phyloP scores from a whole-genome alignment of 1,139 yeast genomes.

The Hansenula lynferdii region DNA sequence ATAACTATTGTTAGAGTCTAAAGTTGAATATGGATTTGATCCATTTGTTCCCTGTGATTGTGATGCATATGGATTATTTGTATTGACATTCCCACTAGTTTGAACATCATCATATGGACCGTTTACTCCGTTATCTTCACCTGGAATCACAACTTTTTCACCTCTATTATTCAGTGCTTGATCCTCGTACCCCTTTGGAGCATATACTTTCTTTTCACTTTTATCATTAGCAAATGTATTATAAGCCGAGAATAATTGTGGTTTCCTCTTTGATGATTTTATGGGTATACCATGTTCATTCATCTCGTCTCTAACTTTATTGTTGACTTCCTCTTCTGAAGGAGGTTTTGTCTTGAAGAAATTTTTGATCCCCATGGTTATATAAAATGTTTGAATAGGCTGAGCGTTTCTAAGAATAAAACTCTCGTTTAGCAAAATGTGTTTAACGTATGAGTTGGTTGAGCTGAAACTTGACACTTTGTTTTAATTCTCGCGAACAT shows the following conservation, averaged over 20 bases:
- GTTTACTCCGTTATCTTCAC: background rate
- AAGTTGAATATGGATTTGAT: background rate
- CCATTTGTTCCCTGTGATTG: too few relatives aligned
- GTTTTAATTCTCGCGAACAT: too few relatives aligned
- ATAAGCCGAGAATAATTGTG: slow-evolving; percentile 64
- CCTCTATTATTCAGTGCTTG: slow-evolving; percentile 14
- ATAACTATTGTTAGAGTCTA: background rate
- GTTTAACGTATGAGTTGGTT: too few relatives aligned
- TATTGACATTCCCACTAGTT: too few relatives aligned
- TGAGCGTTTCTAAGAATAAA: too few relatives aligned
- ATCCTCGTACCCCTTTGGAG: slow-evolving; percentile 38
- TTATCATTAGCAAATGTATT: slow-evolving; percentile 25
- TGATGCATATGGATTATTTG: background rate
- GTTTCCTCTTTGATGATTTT: slow-evolving; percentile 28
- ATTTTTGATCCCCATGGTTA: slow-evolving; percentile 29
- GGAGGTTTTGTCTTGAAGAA: slow-evolving; percentile 51
- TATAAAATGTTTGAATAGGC: background rate
- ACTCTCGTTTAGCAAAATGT: too few relatives aligned
- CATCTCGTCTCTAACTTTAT: slow-evolving; percentile 46
- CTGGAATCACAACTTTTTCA: background rate
- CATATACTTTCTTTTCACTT: slow-evolving; percentile 33
- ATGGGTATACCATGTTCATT: slow-evolving; percentile 2
- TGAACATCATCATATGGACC: background rate
- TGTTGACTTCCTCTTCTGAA: slow-evolving; percentile 52
- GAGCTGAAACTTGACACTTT: too few relatives aligned